Evolutionary conservation across 1,284 basidiomycete species (phyloP), one percentile per base, ranked within the genome.

Genomic region (Sparassis latifolia): DNA sequence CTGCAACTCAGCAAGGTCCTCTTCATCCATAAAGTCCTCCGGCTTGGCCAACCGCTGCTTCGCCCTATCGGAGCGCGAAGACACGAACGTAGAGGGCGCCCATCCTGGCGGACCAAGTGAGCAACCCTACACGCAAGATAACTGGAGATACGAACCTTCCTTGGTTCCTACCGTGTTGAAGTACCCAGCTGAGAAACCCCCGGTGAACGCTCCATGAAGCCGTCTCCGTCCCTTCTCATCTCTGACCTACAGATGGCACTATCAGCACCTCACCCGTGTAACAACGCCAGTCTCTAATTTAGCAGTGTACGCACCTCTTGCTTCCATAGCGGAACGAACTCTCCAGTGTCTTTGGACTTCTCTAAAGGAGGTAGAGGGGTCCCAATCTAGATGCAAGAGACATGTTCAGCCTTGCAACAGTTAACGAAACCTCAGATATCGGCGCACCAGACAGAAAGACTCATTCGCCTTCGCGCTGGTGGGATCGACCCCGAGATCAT

Each of bases 1-100:
- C 39, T 77, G 80, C 53, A 88, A 66, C 55, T 91, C 90, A 38
- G 85, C 81, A n/a, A 96, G 71, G 67, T 97, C 96, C 69, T 99
- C 97, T 42, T 97, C 96, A 69, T 99, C 96, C 96, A 99, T 99
- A 66, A 93, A 98, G 66, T 98, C 96, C 65, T 97, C 92, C 0
- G 89, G 84, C 9, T 80, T 77, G 12, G 75, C 69, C 0, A 66
- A 66, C 59, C 78, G 78, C 55, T 78, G 67, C 61, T 84, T 85
- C 30, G 85, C 82, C 35, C 92, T 79, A 42, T 89, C 86, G 12
- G 69, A 69, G 27, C 92, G 79, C 7, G 91, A 95, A 0, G 92
- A 95, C 27, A 91, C 84, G 66, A 98, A 99, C 2, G 90, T 89
- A 7, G 86, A 78, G 0, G 96, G 96, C 3, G 90, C 71, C 95